phyloP scores from a whole-genome alignment of 306 rosid genomes.

The Potentilla sterilis region DNA sequence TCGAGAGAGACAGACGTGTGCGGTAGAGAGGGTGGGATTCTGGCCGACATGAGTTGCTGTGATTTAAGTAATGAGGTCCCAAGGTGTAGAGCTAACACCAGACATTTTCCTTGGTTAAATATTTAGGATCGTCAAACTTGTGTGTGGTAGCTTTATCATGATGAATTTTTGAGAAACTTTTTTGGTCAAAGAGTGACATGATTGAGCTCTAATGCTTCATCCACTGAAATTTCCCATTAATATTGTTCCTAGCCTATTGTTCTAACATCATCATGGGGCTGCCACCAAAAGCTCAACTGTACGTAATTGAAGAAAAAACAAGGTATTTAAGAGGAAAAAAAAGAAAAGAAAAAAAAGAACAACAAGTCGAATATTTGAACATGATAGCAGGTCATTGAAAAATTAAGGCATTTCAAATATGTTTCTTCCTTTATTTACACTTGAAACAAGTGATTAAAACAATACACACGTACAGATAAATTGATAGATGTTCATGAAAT shows the following conservation, averaged over 20 bases:
- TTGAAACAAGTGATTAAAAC: neutral
- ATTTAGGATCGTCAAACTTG: neutral
- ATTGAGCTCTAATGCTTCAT: conserved; percentile 4
- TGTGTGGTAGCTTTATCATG: neutral
- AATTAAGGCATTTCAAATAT: neutral
- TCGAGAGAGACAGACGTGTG: neutral
- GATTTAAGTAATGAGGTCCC: neutral
- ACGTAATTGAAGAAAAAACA: neutral
- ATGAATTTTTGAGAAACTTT: neutral
- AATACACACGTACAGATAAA: neutral
- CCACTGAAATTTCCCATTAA: too few species aligned
- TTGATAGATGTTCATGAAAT: neutral
- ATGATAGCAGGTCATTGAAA: neutral
- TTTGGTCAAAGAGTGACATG: neutral
- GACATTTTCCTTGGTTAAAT: neutral
- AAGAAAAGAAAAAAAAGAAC: too few species aligned
- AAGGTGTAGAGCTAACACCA: neutral
- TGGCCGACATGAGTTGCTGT: conserved; percentile 1
- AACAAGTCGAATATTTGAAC: neutral
- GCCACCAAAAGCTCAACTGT: neutral
- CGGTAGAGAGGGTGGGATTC: neutral
- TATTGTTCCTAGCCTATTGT: neutral
- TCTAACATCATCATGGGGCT: neutral
- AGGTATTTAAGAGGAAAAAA: neutral
- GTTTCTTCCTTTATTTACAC: neutral